Evolutionary conservation across 2,329 filamentous ascomycete genomes (phyloP), one percentile per base, ranked within the genome.

Genomic region (Cercospora sp.): DNA sequence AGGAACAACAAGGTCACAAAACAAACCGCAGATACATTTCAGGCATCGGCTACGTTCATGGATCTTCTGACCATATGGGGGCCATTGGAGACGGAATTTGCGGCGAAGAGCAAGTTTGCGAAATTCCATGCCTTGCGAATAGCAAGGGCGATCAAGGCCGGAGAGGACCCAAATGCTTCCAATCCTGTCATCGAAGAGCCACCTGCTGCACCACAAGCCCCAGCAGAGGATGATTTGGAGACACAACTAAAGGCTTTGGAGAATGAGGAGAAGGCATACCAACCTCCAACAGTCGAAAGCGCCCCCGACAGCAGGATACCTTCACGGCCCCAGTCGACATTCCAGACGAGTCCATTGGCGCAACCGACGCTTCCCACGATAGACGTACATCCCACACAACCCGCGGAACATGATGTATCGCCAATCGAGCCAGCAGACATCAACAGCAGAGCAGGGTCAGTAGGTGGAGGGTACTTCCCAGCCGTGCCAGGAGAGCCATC

Each of bases 81-180:
- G 5, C 81, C 87, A 0, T 82, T 90, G 10, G 92, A 96, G 36
- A 81, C 87, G 0, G 93, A 98, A 76, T 88, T 90, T 20, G 85
- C 89, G 45, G 87, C 93, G 64, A 98, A 97, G 83, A 93, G 94
- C 80, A 97, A 96, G 79, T 99, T 92, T 78, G 93, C 94, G 51
- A 99, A 98, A 80, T 99, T 92, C 86, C 96, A 98, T 79, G 94
- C 94, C 2, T 83, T 94, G 39, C 88, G 95, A 67, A 99, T 99
- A 76, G 85, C 91, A 16, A 97, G 92, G 80, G 95, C 95, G 10
- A 87, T 97, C 75, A 95, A 94, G 76, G 91, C 94, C 48, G 93
- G 93, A 64, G 90, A 92, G 72, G 94, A 99, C 76, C 95, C 95
- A 3, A 99, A 99, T 79, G 88, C 90, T 65, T 91, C 92, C 7